phyloP scores from a whole-genome alignment of 2,329 filamentous ascomycete species.

The Fusarium humuli region DNA sequence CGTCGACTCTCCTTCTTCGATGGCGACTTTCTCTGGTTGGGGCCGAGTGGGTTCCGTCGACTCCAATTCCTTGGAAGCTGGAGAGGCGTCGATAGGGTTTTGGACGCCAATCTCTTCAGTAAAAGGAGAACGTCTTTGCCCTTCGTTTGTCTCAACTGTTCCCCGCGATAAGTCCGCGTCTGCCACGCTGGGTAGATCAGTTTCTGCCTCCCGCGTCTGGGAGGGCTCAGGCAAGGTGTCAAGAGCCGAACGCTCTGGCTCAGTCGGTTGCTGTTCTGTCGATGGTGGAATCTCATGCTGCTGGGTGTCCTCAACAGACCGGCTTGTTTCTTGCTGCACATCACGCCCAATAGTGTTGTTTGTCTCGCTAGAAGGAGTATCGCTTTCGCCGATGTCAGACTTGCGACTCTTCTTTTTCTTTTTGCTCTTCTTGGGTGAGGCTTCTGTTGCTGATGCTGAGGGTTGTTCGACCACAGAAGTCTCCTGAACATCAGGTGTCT shows the following conservation, averaged over 20 bases:
- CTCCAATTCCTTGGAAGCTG: background rate
- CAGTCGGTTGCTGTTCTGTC: background rate
- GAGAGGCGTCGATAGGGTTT: background rate
- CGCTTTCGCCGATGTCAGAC: background rate
- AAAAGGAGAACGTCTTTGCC: background rate
- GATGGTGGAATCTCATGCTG: background rate
- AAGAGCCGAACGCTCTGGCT: background rate
- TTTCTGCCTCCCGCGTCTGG: background rate
- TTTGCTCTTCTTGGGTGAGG: constrained; percentile 20
- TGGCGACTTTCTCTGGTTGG: background rate
- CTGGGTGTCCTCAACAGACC: background rate
- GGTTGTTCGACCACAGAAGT: background rate
- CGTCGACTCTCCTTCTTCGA: background rate
- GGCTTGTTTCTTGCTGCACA: background rate
- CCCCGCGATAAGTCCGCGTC: background rate
- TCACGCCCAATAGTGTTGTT: background rate
- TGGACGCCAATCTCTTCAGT: background rate
- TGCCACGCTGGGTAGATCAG: background rate
- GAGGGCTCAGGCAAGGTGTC: background rate
- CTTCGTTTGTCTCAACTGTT: background rate
- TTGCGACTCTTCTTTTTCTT: constrained; percentile 7
- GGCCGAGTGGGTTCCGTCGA: background rate
- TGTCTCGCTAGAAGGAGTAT: background rate
- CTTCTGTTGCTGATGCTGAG: background rate
- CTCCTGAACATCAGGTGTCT: background rate